Evolutionary conservation across 495 filamentous ascomycete genomes (phyloP), one percentile per base, ranked within the genome.

Genomic region (Xylaria sp.): DNA sequence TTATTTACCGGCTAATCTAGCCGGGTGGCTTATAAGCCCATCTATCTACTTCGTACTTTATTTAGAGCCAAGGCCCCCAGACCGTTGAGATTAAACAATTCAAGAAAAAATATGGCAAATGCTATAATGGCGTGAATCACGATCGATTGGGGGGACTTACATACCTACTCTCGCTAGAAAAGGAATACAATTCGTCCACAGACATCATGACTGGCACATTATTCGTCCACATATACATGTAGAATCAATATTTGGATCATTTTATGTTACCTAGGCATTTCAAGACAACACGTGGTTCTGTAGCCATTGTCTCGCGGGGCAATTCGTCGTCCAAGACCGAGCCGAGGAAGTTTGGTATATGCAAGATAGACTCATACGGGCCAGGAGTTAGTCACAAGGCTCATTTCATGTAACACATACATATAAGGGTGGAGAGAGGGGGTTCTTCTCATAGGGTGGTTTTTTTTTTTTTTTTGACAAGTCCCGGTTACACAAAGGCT

Each of bases 401-500:
- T n/a, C n/a, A n/a, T n/a, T n/a, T n/a, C n/a, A n/a, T n/a, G n/a
- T n/a, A n/a, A n/a, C n/a, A n/a, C n/a, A n/a, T n/a, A n/a, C n/a
- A n/a, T n/a, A n/a, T n/a, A n/a, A n/a, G n/a, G n/a, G n/a, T n/a
- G n/a, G n/a, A n/a, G n/a, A n/a, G n/a, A n/a, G n/a, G 52, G 31
- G 26, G 24, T 24, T 53, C 12, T 53, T 33, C 31, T 35, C 19
- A 41, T 0, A 19, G 29, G 7, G 35, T 31, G 58, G n/a, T n/a
- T n/a, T n/a, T n/a, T n/a, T n/a, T n/a, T n/a, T n/a, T n/a, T n/a
- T n/a, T n/a, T n/a, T 26, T 26, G 3, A 62, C 26, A 62, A 43
- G 14, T 62, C 59, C 59, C 59, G 11, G 59, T 44, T 62, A 29
- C 59, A 62, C 59, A 5, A 43, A 2, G 59, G n/a, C n/a, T n/a